Conservation (phyloP, 1,139 yeast species). For the Diutina scorzettiae region DNA sequence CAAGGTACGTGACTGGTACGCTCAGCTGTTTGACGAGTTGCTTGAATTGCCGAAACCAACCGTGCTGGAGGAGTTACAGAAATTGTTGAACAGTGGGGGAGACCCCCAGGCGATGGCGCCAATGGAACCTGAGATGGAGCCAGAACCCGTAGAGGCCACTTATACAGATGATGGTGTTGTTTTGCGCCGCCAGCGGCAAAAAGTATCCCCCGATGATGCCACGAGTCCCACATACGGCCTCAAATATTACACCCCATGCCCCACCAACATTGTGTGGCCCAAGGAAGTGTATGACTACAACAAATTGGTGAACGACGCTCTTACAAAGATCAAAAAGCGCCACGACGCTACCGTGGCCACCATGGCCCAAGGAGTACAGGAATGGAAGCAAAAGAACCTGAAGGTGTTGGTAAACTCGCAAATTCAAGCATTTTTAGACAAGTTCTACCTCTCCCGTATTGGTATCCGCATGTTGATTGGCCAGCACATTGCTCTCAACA, state of each 20-base stretch:
- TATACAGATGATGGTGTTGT: constrained; percentile 45
- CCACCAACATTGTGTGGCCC: constrained; percentile 46
- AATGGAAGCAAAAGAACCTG: constrained; percentile 59
- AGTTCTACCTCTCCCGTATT: constrained; percentile 78
- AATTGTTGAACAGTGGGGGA: constrained; percentile 16
- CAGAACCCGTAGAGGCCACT: not conserved
- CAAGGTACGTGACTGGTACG: constrained; percentile 81
- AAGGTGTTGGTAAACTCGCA: constrained; percentile 43
- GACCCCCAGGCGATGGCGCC: constrained; percentile 1
- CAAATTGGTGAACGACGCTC: constrained; percentile 49
- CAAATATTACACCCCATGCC: constrained; percentile 52
- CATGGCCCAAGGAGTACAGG: constrained; percentile 85
- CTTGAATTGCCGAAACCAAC: constrained; percentile 42
- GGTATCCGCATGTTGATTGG: constrained; percentile 87
- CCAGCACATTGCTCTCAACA: constrained; percentile 71
- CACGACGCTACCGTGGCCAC: constrained; percentile 94
- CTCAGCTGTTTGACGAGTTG: constrained; percentile 79
- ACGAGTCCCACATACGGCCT: constrained; percentile 34
- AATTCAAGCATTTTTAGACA: constrained; percentile 66
- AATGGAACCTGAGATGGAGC: constrained; percentile 7
- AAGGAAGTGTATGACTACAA: constrained; percentile 67
- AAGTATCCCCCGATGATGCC: constrained; percentile 8
- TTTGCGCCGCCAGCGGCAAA: constrained; percentile 18
- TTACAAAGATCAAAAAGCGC: constrained; percentile 62
- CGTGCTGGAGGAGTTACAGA: constrained; percentile 26